Evolutionary conservation across 2,329 filamentous ascomycete genomes (phyloP).

Genomic region (Xylariaceae sp.): DNA sequence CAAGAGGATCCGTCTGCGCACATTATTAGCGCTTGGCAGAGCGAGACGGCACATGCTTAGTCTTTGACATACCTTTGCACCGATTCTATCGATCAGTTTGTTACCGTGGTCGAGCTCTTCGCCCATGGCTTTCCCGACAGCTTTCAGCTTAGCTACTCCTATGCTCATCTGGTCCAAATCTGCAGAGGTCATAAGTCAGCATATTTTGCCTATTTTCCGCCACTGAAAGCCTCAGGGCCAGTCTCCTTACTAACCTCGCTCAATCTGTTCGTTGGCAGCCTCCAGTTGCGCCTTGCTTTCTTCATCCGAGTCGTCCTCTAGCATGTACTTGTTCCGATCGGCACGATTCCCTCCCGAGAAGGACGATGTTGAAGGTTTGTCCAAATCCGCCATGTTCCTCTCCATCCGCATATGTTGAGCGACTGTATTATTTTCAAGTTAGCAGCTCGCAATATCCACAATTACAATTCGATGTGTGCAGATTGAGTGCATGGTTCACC

Average conservation of each 20-base stretch:
- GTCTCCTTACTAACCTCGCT: conserved; percentile 36
- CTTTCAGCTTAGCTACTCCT: conserved; percentile 16
- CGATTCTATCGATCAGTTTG: conserved; percentile 67
- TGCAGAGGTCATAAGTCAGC: conserved; percentile 7
- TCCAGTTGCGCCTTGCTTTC: conserved; percentile 50
- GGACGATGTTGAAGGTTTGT: conserved; percentile 17
- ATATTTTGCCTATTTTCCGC: not conserved
- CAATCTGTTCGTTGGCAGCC: conserved; percentile 54
- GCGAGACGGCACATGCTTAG: not conserved
- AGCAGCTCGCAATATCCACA: no score
- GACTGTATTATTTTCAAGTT: conserved; percentile 7
- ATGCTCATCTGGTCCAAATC: conserved; percentile 15
- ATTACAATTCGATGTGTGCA: no score
- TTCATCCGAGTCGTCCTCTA: conserved; percentile 25
- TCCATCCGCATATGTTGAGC: conserved; percentile 50
- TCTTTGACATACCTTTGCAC: conserved; percentile 57
- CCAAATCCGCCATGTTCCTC: conserved; percentile 40
- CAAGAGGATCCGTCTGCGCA: conserved; percentile 70
- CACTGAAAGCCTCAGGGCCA: not conserved
- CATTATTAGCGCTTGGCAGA: conserved; percentile 6
- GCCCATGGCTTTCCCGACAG: conserved; percentile 65
- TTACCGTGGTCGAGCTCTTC: conserved; percentile 74
- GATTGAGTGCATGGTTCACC: conserved; percentile 5
- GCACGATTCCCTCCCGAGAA: conserved; percentile 39
- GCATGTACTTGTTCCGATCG: conserved; percentile 58